Percentiles rank a stretch among this genome's conserved stretches.
Evolutionary conservation across 202 grass and related monocot genomes (phyloP).

Genomic region (Eragrostis tef): DNA sequence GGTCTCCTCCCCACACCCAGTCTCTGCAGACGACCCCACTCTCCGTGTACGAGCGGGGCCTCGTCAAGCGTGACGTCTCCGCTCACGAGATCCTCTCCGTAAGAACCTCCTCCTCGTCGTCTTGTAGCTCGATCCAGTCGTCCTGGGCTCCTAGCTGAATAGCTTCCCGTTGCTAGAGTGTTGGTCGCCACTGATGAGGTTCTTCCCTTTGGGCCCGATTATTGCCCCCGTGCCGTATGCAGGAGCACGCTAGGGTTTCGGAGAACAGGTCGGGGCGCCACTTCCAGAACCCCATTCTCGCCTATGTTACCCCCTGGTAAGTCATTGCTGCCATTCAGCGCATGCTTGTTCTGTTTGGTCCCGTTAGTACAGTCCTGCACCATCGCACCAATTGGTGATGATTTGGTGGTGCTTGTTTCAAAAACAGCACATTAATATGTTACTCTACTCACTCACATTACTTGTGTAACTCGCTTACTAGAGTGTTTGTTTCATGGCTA

Average conservation of each 20-base stretch:
- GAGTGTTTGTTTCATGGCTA: neutral
- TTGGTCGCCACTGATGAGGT: conserved; percentile 29
- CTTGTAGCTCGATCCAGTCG: neutral
- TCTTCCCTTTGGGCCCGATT: neutral
- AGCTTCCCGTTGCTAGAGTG: conserved; percentile 27
- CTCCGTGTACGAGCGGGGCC: conserved; percentile 71
- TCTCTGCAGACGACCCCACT: conserved; percentile 9
- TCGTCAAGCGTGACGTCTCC: conserved; percentile 64
- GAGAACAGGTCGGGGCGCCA: conserved; percentile 66
- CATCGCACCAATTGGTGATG: neutral
- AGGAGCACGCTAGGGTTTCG: conserved; percentile 72
- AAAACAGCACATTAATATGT: neutral
- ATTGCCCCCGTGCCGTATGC: neutral
- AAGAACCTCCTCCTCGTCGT: conserved; percentile 36
- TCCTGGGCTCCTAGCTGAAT: conserved; percentile 16
- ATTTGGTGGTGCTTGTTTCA: neutral
- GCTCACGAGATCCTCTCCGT: conserved; percentile 71
- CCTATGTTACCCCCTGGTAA: conserved; percentile 89
- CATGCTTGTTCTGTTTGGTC: neutral
- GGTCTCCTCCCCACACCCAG: neutral
- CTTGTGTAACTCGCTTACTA: conserved; percentile 9
- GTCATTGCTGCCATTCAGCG: neutral
- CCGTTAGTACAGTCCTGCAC: neutral
- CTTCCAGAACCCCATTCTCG: conserved; percentile 74
- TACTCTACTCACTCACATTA: too few relatives aligned